A percentile compares a stretch with the other conserved stretches of the same genome.
These are phyloP conservation scores for Cardiospermum halicacabum DNA, from an alignment of 345 rosid species.

Conservation along the genomic window DNA sequence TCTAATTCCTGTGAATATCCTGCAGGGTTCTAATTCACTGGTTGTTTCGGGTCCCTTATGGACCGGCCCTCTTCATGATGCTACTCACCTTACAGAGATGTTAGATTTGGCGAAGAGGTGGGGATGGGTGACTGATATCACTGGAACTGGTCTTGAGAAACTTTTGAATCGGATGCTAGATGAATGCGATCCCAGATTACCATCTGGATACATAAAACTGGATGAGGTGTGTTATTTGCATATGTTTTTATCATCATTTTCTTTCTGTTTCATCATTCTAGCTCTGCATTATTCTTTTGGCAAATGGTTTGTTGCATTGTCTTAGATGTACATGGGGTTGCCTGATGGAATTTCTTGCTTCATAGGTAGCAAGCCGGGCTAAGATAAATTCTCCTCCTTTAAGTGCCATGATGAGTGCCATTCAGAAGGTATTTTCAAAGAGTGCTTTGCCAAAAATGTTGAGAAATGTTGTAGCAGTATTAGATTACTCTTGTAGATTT, in stretches of 20 bases:
- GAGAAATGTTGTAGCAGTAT: neutral
- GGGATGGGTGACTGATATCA: conserved; percentile 66
- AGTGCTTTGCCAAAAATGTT: neutral
- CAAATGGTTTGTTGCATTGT: neutral
- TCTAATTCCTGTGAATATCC: conserved; percentile 1
- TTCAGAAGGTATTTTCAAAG: conserved; percentile 39
- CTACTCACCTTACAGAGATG: conserved; percentile 57
- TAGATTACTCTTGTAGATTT: neutral
- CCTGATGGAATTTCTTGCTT: neutral
- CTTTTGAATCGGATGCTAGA: conserved; percentile 68
- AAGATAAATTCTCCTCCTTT: conserved; percentile 72
- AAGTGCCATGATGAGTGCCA: conserved; percentile 46
- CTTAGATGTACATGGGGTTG: neutral
- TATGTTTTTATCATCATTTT: neutral
- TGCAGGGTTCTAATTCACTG: conserved; percentile 41
- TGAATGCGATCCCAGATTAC: conserved; percentile 75
- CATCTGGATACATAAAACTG: conserved; percentile 77
- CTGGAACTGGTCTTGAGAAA: conserved; percentile 55
- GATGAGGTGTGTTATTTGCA: conserved; percentile 49
- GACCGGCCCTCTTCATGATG: conserved; percentile 80
- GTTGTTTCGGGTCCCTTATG: conserved; percentile 75
- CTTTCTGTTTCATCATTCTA: neutral
- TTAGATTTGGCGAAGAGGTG: conserved; percentile 54
- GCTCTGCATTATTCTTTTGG: neutral
- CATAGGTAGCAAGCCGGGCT: conserved; percentile 80